Percentiles rank a stretch among this genome's conserved stretches.
phyloP scores from a whole-genome alignment of 305 asterid species.

The Solanum chacoense region DNA sequence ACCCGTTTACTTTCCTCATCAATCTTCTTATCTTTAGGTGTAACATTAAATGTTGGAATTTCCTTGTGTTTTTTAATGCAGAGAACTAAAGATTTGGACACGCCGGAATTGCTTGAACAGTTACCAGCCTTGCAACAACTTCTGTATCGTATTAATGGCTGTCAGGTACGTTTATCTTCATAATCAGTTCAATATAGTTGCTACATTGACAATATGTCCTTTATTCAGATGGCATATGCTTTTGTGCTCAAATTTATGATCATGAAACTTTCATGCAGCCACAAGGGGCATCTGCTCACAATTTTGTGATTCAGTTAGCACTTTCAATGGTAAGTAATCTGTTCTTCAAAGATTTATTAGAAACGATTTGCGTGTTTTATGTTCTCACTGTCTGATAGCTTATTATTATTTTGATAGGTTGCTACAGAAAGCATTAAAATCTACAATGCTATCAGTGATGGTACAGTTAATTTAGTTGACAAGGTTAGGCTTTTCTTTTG shows the following conservation, averaged over 20 bases:
- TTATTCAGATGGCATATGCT: neutral
- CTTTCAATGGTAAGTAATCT: slow-evolving; percentile 70
- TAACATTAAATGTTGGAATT: neutral
- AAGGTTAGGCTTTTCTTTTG: slow-evolving; percentile 45
- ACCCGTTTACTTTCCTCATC: neutral
- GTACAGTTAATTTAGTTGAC: slow-evolving; percentile 86
- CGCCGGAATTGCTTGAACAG: slow-evolving; percentile 42
- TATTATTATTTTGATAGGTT: slow-evolving; percentile 38
- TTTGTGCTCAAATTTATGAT: slow-evolving; percentile 7
- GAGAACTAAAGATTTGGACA: slow-evolving; percentile 83
- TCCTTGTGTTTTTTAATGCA: slow-evolving; percentile 17
- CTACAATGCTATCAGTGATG: slow-evolving; percentile 82
- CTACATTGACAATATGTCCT: neutral
- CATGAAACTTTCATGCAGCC: slow-evolving; percentile 55
- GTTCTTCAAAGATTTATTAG: neutral
- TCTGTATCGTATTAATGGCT: slow-evolving; percentile 76
- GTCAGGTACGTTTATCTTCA: slow-evolving; percentile 49
- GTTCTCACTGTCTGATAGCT: slow-evolving; percentile 1
- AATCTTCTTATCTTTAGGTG: neutral
- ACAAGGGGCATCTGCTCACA: slow-evolving; percentile 89
- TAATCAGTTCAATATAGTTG: slow-evolving; percentile 5
- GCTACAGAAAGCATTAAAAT: slow-evolving; percentile 92
- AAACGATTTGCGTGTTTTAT: neutral
- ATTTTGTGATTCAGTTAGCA: slow-evolving; percentile 42
- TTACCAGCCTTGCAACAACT: slow-evolving; percentile 84